Percentiles rank a stretch among this genome's conserved stretches.
Evolutionary conservation across 306 rosid genomes (phyloP).

Genomic region (Trifolium repens): DNA sequence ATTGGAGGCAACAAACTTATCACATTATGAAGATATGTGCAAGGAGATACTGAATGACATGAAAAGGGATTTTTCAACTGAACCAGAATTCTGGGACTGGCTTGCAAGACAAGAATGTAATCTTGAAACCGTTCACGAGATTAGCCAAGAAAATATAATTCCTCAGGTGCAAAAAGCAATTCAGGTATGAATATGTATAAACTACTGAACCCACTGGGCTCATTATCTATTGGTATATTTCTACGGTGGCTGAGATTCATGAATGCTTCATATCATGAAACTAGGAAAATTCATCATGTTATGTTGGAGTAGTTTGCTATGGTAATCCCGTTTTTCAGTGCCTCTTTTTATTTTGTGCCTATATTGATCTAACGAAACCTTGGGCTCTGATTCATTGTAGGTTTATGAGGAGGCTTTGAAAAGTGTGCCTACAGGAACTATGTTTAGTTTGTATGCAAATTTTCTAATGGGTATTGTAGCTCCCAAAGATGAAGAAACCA

Average conservation of each 20-base stretch:
- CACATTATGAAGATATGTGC: conserved; percentile 66
- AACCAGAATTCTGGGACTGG: conserved; percentile 92
- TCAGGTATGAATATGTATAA: conserved; percentile 61
- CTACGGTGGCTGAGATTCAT: conserved; percentile 21
- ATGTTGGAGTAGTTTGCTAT: not conserved
- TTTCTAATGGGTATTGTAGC: conserved; percentile 58
- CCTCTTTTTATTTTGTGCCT: conserved; percentile 3
- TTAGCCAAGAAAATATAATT: conserved; percentile 48
- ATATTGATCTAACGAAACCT: conserved; percentile 35
- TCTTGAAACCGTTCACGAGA: conserved; percentile 46
- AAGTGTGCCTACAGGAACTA: conserved; percentile 57
- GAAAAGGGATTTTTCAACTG: conserved; percentile 70
- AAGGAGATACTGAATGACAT: conserved; percentile 65
- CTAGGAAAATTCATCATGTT: conserved; percentile 18
- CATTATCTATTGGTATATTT: conserved; percentile 26
- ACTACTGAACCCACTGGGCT: not conserved
- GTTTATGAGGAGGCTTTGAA: conserved; percentile 84
- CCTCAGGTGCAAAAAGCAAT: conserved; percentile 62
- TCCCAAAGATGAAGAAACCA: conserved; percentile 49
- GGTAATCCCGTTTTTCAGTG: conserved; percentile 10
- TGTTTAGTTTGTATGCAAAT: conserved; percentile 61
- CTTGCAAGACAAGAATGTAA: conserved; percentile 70
- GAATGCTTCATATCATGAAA: conserved; percentile 11
- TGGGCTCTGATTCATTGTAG: conserved; percentile 47
- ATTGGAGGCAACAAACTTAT: conserved; percentile 73